Percentiles rank a stretch among this genome's conserved stretches.
phyloP scores from a whole-genome alignment of 805 yeast species.

The Zygosaccharomyces bailii region DNA sequence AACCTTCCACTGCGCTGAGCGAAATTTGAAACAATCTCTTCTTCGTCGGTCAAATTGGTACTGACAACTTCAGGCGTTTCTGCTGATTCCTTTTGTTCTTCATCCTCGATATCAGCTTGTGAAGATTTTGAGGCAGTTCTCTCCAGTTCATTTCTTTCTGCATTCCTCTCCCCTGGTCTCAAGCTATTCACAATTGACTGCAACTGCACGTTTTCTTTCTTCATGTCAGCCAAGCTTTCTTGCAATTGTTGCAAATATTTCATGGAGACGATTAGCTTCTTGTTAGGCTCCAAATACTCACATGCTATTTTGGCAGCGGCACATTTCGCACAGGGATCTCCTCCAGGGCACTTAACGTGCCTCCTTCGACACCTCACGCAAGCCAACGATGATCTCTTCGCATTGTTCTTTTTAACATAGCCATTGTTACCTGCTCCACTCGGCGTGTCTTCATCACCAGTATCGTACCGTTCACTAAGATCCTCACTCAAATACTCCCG shows the following conservation, averaged over 20 bases:
- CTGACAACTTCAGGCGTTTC: not conserved
- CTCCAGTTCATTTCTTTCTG: constrained; percentile 1
- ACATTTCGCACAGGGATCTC: constrained; percentile 69
- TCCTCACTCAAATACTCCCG: constrained; percentile 3
- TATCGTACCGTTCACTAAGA: constrained; percentile 4
- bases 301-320: constrained; percentile 52
- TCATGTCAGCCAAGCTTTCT: constrained; percentile 60
- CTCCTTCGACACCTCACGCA: constrained; percentile 68
- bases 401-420: constrained; percentile 15
- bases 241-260: constrained; percentile 64
- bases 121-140: not conserved
- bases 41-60: constrained; percentile 17
- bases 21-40: constrained; percentile 66
- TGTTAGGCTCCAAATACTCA: constrained; percentile 69
- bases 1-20: constrained; percentile 68
- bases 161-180: not conserved
- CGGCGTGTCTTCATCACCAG: constrained; percentile 11
- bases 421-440: constrained; percentile 1
- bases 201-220: constrained; percentile 60
- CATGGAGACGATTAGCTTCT: constrained; percentile 69
- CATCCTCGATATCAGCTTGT: not conserved
- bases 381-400: constrained; percentile 32
- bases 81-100: no score
- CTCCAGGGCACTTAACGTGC: constrained; percentile 77
- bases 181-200: constrained; percentile 35